Evolutionary conservation across 1,284 basidiomycete genomes (phyloP).

Genomic region (Stereum hirsutum): DNA sequence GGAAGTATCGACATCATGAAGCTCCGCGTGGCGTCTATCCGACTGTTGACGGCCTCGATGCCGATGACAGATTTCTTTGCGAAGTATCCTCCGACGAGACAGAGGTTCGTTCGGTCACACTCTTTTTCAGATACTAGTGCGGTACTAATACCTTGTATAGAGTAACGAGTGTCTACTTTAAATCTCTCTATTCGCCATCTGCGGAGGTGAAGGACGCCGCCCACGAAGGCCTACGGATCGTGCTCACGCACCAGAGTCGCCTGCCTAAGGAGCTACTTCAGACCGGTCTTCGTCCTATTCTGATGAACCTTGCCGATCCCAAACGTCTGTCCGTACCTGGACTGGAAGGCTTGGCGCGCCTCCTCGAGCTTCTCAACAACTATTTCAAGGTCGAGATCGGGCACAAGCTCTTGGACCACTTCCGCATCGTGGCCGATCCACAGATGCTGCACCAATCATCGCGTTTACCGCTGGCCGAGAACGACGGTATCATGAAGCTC

Average conservation of each 20-base stretch:
- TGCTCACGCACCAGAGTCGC: constrained; percentile 84
- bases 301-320: constrained; percentile 97
- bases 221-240: constrained; percentile 87
- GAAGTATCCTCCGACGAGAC: constrained; percentile 74
- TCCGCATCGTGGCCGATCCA: constrained; percentile 81
- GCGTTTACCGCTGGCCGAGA: constrained; percentile 74
- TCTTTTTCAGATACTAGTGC: constrained; percentile 4
- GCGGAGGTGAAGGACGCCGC: constrained; percentile 94
- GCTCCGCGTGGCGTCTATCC: constrained; percentile 93
- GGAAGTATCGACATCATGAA: constrained; percentile 80
- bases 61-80: constrained; percentile 89
- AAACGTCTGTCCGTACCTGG: constrained; percentile 93
- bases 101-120: constrained; percentile 49
- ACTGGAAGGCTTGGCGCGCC: constrained; percentile 90
- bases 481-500: constrained; percentile 89
- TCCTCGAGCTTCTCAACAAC: constrained; percentile 92
- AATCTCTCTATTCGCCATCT: constrained; percentile 93
- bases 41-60: constrained; percentile 91
- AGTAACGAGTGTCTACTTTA: constrained; percentile 96
- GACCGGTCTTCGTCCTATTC: constrained; percentile 89
- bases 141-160: constrained; percentile 28
- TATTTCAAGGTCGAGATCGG: constrained; percentile 99
- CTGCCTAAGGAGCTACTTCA: constrained; percentile 95
- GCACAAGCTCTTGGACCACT: constrained; percentile 94
- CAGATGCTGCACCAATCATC: constrained; percentile 79